phyloP scores from a whole-genome alignment of 2,329 filamentous ascomycete species.

The Amylocarpus encephaloides region DNA sequence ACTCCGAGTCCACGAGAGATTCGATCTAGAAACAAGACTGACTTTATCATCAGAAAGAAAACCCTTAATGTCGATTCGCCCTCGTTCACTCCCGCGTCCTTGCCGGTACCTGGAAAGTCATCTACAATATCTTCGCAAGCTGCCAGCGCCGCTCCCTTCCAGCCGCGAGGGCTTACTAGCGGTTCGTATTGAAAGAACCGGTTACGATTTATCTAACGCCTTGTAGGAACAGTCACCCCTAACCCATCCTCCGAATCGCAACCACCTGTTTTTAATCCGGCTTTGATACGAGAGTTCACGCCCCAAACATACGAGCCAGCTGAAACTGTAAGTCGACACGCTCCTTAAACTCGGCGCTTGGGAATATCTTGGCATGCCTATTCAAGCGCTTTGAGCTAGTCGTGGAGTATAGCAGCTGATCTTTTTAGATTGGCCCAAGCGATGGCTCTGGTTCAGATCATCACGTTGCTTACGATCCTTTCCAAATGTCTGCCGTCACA shows the following conservation, averaged over 20 bases:
- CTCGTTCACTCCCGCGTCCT: slow-evolving; percentile 72
- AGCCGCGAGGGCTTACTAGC: slow-evolving; percentile 53
- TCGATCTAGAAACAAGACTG: not conserved
- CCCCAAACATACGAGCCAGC: slow-evolving; percentile 49
- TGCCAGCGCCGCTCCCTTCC: slow-evolving; percentile 82
- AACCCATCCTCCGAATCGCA: slow-evolving; percentile 31
- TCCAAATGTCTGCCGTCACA: slow-evolving; percentile 51
- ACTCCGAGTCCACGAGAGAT: not conserved
- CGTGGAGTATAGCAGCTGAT: slow-evolving; percentile 14
- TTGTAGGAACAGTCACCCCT: slow-evolving; percentile 31
- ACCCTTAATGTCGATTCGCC: slow-evolving; percentile 92
- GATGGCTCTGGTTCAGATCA: slow-evolving; percentile 46
- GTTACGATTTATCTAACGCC: slow-evolving; percentile 1
- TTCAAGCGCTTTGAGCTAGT: no score
- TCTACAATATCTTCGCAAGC: slow-evolving; percentile 79
- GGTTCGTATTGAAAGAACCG: slow-evolving; percentile 16
- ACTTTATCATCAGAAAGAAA: slow-evolving; percentile 51
- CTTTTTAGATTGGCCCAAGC: slow-evolving; percentile 31
- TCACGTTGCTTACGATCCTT: slow-evolving; percentile 55
- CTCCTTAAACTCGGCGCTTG: not conserved
- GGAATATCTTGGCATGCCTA: not conserved
- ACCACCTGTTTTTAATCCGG: slow-evolving; percentile 47
- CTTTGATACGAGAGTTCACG: slow-evolving; percentile 53
- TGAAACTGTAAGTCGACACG: slow-evolving; percentile 36
- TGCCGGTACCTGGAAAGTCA: slow-evolving; percentile 52